Evolutionary conservation across 768 basidiomycete genomes (phyloP), one percentile per base, ranked within the genome.

Genomic region (Amanita molliuscula): DNA sequence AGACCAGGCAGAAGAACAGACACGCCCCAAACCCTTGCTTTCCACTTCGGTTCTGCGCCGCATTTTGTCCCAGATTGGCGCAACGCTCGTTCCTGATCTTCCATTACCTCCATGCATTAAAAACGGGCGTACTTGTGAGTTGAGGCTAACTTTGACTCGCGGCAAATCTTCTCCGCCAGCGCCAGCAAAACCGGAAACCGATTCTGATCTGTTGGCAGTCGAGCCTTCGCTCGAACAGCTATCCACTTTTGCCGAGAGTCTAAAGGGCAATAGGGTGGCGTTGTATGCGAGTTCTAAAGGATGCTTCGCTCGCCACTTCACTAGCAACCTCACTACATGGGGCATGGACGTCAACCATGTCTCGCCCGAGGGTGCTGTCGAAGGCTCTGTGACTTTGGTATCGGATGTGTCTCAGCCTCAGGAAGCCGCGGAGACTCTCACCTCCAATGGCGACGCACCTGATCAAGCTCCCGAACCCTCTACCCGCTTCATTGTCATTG

Each of bases 291-390:
- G 80, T 59, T 77, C 90, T n/a, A 80, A 77, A 55, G 88, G 89
- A 35, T 79, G 83, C 2, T 99, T 97, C 59, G 94, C 93, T 0
- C 88, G 86, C 46, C 90, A 96, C 64, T 71, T 99, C 31, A 93
- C 93, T 21, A 87, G 86, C 56, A 96, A 95, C 65, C 74, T 99
- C 51, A 88, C 88, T 18, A 79, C 87, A 4, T 98, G 95, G 95
- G 93, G 94, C 10, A 78, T 97, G 82, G 90, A 95, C 58, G 83
- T 97, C 37, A 82, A 79, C 46, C 91, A 93, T 66, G 73, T 82
- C 38, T 80, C 83, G 6, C 70, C 77, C 1, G 81, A 82, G 46
- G 71, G 73, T 9, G 77, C 75, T 18, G 63, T 64, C 2, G 81
- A 86, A 46, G 47, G 61, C 56, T 10, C 31, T 31, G 4, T 64